Conservation (phyloP, 164 flowering plant species). For the Platanus orientalis region DNA sequence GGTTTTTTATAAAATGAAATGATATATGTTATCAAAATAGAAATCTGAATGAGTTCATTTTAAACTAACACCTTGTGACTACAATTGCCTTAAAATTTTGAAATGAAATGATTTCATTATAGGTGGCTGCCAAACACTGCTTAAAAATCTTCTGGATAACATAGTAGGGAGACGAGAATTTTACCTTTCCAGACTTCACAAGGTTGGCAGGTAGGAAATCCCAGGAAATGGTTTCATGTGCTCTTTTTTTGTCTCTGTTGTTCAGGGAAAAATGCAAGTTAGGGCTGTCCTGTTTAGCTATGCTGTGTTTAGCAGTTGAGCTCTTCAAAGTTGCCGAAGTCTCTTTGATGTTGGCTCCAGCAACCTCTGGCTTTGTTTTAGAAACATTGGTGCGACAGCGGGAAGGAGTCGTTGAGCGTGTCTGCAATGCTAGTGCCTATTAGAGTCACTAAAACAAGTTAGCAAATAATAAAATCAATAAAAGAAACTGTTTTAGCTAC, state of each 20-base stretch:
- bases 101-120: too few relatives aligned
- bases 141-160: too few relatives aligned
- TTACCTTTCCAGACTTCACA: slow-evolving; percentile 71
- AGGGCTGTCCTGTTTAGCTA: slow-evolving; percentile 40
- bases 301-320: slow-evolving; percentile 15
- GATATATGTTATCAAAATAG: too few relatives aligned
- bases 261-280: slow-evolving; percentile 24
- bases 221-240: slow-evolving; percentile 47
- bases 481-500: background rate
- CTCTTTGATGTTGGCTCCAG: slow-evolving; percentile 28
- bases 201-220: slow-evolving; percentile 60
- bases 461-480: background rate
- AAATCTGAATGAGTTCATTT: too few relatives aligned
- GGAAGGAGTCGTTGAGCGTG: slow-evolving; percentile 29
- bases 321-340: slow-evolving; percentile 18
- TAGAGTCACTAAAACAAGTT: slow-evolving; percentile 2
- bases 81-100: too few relatives aligned
- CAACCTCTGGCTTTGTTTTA: slow-evolving; percentile 28
- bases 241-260: slow-evolving; percentile 25
- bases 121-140: too few relatives aligned
- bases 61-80: too few relatives aligned
- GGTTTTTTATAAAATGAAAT: too few relatives aligned
- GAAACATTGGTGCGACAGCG: slow-evolving; percentile 21
- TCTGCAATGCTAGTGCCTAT: slow-evolving; percentile 34
- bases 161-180: background rate